Evolutionary conservation across 2,329 filamentous ascomycete species (phyloP), one percentile per base, ranked within the genome.

Genomic region (Trichocomaceae sp.): DNA sequence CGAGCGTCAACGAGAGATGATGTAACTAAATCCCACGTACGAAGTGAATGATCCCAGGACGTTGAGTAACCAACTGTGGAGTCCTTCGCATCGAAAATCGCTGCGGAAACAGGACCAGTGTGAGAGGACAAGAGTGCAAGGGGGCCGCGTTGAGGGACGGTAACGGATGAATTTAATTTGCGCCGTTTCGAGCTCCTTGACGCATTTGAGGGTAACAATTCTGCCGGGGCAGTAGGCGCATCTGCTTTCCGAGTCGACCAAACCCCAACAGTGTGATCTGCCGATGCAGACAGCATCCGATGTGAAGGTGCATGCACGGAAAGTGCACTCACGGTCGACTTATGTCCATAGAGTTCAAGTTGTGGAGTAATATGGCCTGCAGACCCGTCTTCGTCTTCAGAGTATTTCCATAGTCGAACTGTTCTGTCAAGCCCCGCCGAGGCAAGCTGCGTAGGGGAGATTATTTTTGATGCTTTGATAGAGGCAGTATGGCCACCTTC

Each of bases 1-100:
- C 93, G 80, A 3, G 88, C 89, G 66, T 89, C 88, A 42, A 97
- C 90, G 57, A 88, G 82, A 26, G 79, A 77, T 53, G 83, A 79
- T 1, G 92, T 96, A 0, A 90, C 85, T 47, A 99, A 80, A 75
- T 99, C 93, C 75, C 95, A 87, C 0, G 93, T 97, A 60, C 86
- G 86, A 62, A 97, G 77, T 1, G 88, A 88, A 77, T 96, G 91
- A 75, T 99, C 95, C 75, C 88, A 87, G 17, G 90, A 95, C 20
- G 85, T 84, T 1, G 90, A 92, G 77, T 99, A 97, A 47, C 88
- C 92, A 41, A 96, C 89, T 13, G 89, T 96, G 10, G 84, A 74
- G 72, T 97, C 92, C 52, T 83, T 79, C 4, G 86, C 86, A 72
- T 95, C 89, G 76, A 99, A 97, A 47, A 90, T 80, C 37, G 86